Base-by-base conservation (phyloP, 1,284 basidiomycete species). In the Coniferiporia weirii region DNA sequence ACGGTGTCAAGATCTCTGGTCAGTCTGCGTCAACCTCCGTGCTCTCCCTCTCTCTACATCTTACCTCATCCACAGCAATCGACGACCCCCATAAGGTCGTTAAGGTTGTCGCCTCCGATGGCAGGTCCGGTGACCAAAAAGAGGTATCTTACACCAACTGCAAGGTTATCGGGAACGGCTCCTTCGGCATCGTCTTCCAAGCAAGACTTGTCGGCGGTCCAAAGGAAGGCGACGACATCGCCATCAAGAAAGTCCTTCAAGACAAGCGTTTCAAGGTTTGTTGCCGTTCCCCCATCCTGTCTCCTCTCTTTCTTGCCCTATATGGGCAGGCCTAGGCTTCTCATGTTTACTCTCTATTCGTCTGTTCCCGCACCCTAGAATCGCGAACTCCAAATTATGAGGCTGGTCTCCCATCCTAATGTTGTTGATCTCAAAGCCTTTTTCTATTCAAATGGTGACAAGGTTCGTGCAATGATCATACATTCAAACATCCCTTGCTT, bases 161-260 rank as follows among this genome's bases (percentile, higher is more conserved):
- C 83, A 98, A 98, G 76, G 93, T 99, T 70, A 92, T 96, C 71
- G 96, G 97, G 61, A 99, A 99, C 72, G 97, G 96, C 72, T 95
- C 92, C 62, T 99, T 99, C 70, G 97, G 97, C 68, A 95, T 99
- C 71, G 97, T 99, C 65, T 99, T 97, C 75, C 93, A 92, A 70
- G 85, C 90, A 65, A 85, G 85, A 75, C 80, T 92, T 62, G 76
- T 89, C 56, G 78, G 79, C 34, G 79, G 81, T 6, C 73, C 80
- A 47, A 81, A 82, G 68, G 80, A 82, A 38, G 79, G 79, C 27
- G 88, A 91, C 63, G 95, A 98, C 68, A 97, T 99, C 69, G 96
- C 96, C 58, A 99, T 99, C 83, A 99, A 99, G 87, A 99, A 98
- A 81, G 96, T 99, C 56, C 77, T 99, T 66, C 96, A 99, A 81